Evolutionary conservation across 495 filamentous ascomycete genomes (phyloP).

Genomic region (Penicillium psychrofluorescens): DNA sequence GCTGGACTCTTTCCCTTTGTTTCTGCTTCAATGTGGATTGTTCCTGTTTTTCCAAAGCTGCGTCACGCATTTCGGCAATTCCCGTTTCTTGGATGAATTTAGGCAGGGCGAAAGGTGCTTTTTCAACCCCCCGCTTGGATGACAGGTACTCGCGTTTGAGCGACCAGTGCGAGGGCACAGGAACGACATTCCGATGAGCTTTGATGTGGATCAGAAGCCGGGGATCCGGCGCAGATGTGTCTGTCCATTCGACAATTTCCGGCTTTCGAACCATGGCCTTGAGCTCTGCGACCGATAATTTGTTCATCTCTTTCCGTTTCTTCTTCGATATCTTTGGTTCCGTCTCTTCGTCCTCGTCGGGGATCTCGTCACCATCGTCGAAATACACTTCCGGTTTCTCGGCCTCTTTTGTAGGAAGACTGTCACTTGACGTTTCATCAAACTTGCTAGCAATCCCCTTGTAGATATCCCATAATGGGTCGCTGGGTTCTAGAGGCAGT

Average conservation of each 20-base stretch:
- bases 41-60: slow-evolving; percentile 90
- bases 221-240: slow-evolving; percentile 87
- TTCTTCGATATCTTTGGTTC: slow-evolving; percentile 80
- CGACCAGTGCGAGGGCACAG: slow-evolving; percentile 89
- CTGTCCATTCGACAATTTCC: slow-evolving; percentile 95
- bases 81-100: slow-evolving; percentile 98
- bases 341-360: slow-evolving; percentile 68
- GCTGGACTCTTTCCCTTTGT: slow-evolving; percentile 82
- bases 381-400: slow-evolving; percentile 87
- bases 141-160: slow-evolving; percentile 95
- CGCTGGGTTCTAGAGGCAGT: slow-evolving; percentile 48
- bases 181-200: slow-evolving; percentile 89
- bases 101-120: slow-evolving; percentile 83
- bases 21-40: slow-evolving; percentile 88
- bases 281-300: slow-evolving; percentile 88
- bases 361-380: slow-evolving; percentile 82
- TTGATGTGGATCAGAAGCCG: slow-evolving; percentile 89
- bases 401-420: slow-evolving; percentile 53
- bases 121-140: slow-evolving; percentile 92
- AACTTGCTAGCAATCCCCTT: slow-evolving; percentile 75
- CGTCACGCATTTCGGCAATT: slow-evolving; percentile 96
- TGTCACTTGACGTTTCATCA: slow-evolving; percentile 48
- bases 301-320: slow-evolving; percentile 81
- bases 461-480: slow-evolving; percentile 78
- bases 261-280: slow-evolving; percentile 88